Percentiles rank a stretch among this genome's conserved stretches.
Evolutionary conservation across 2,329 filamentous ascomycete species (phyloP).

Genomic region (Paecilomyces sp.): DNA sequence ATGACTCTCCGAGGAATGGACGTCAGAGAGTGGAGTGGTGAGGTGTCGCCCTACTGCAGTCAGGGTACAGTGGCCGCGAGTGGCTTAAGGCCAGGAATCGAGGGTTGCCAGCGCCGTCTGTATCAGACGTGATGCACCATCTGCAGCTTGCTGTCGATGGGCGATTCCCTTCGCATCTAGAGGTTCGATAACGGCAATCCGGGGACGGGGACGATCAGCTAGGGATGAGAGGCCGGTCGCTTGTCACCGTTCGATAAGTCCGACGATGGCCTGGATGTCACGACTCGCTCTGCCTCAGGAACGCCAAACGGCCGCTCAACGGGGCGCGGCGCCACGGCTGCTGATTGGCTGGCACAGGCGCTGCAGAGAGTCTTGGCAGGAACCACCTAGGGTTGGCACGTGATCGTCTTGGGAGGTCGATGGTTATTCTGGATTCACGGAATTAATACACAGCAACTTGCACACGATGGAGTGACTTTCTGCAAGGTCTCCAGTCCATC

Average conservation of each 20-base stretch:
- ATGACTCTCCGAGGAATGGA: not conserved
- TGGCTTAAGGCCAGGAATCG: not conserved
- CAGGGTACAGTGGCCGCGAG: not conserved
- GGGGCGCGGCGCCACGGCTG: not conserved
- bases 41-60: not conserved
- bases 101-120: not conserved
- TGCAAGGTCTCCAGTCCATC: not conserved
- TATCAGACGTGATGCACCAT: not conserved
- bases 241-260: not conserved
- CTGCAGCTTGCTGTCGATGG: not conserved
- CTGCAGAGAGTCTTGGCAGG: not conserved
- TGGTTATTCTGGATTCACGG: not conserved
- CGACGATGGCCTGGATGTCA: not conserved
- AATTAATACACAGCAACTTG: too few species aligned
- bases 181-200: not conserved
- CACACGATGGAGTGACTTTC: not conserved
- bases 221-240: not conserved
- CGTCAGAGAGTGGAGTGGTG: not conserved
- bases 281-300: not conserved
- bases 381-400: not conserved
- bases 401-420: not conserved
- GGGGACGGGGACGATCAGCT: not conserved
- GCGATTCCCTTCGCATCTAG: not conserved
- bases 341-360: not conserved
- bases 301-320: not conserved